A percentile compares a stretch with the other conserved stretches of the same genome.
These are phyloP conservation scores for Aleurites moluccanus DNA, from an alignment of 441 rosid genomes.

Conservation along the genomic window DNA sequence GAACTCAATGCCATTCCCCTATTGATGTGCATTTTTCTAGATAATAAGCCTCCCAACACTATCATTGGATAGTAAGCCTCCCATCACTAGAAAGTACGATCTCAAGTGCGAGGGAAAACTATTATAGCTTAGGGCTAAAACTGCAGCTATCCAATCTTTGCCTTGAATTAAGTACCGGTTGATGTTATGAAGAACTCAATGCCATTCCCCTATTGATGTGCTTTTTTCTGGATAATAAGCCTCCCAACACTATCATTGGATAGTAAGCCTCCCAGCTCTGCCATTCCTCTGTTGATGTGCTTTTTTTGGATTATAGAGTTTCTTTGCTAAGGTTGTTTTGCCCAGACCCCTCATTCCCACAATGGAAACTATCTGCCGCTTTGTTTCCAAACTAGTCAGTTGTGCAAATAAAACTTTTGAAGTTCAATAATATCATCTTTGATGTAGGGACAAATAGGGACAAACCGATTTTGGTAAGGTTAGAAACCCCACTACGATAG, in stretches of 20 bases:
- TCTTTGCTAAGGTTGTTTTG: neutral
- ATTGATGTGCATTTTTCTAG: neutral
- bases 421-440: conserved; percentile 1
- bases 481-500: too few species aligned
- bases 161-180: neutral
- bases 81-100: conserved; percentile 14
- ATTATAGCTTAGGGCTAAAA: conserved; percentile 9
- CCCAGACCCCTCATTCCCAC: neutral
- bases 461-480: too few species aligned
- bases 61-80: too few species aligned
- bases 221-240: neutral
- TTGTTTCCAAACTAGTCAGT: neutral
- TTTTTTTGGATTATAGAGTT: conserved; percentile 1
- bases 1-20: neutral
- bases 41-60: neutral
- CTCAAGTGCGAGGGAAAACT: neutral
- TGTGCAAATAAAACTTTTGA: neutral
- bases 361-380: neutral
- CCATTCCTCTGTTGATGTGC: too few species aligned
- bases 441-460: too few species aligned
- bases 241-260: neutral
- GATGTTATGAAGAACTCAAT: neutral
- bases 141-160: neutral
- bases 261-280: too few species aligned
- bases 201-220: neutral